Evolutionary conservation across 2,329 filamentous ascomycete genomes (phyloP), one percentile per base, ranked within the genome.

Genomic region (Talaromyces pinophilus): DNA sequence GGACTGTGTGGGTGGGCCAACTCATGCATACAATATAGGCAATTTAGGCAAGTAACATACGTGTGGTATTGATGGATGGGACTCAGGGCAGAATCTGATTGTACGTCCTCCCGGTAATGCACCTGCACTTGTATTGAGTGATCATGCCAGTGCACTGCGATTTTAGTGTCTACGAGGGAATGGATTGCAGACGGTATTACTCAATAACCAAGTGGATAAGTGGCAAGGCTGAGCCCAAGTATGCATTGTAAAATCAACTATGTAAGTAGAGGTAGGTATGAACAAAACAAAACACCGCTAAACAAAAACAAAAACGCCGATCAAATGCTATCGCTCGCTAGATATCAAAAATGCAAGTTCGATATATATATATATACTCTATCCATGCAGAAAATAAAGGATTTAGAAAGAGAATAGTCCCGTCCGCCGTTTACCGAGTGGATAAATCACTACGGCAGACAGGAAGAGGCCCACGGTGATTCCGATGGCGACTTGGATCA

Each of bases 381-480:
- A 57, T 38, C 44, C 35, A 30, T 46, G 38, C 15, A 60, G 15
- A n/a, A 22, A 17, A 22, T 1, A 22, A 33, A 11, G 3, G 25
- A 2, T 33, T 40, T 70, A 77, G 64, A 82, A 82, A 69, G 80
- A 82, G 65, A 82, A 82, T 25, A 82, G 67, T 4, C 80, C 80
- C 67, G 79, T 82, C 62, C 81, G 76, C 66, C 78, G 74, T 69
- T 82, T 82, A 8, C 81, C 80, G 61, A 81, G 69, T 17, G 81
- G 81, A 72, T 83, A 83, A 28, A 82, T 75, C 55, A 83, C 75
- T 62, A 82, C 71, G 13, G 80, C 80, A 17, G 80, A 80, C 65
- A 83, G 69, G 69, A 82, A 83, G 50, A 83, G 69, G 0, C 81
- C 81, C 8, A 82, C 80, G 1, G 80, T 82, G 57, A 82, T 83